A percentile compares a stretch with the other conserved stretches of the same genome.
Evolutionary conservation across 257 asterid species (phyloP).

Genomic region (Solanum rostratum): DNA sequence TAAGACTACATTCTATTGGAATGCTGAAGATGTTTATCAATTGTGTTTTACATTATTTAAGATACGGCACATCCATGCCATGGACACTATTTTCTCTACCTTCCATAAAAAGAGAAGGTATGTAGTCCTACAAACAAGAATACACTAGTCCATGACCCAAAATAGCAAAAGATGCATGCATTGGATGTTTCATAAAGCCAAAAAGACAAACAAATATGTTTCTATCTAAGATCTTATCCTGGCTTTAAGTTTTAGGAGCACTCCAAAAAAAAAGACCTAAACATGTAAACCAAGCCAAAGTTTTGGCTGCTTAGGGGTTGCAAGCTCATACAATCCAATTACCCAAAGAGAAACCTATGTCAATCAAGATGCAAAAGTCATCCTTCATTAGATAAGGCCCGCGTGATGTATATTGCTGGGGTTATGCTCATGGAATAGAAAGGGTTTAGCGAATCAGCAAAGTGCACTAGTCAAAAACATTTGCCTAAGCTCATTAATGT

Average conservation of each 20-base stretch:
- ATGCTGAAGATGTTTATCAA: neutral
- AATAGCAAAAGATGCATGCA: neutral
- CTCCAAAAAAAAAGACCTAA: neutral
- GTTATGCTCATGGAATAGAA: neutral
- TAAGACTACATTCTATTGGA: neutral
- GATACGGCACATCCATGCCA: neutral
- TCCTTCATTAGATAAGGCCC: neutral
- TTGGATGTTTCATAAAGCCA: neutral
- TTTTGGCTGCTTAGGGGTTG: neutral
- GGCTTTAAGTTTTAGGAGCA: neutral
- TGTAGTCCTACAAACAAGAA: neutral
- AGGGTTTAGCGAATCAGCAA: neutral
- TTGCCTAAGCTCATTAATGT: neutral
- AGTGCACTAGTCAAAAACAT: neutral
- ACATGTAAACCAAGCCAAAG: neutral
- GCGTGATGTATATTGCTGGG: neutral
- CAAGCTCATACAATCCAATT: neutral
- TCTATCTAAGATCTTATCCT: neutral
- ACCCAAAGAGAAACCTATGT: neutral
- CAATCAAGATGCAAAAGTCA: neutral
- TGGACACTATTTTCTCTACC: neutral
- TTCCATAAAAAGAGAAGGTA: neutral
- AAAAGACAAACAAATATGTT: neutral
- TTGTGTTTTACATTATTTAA: neutral
- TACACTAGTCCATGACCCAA: neutral